phyloP scores from a whole-genome alignment of 164 flowering plant species.

The Santalum album region DNA sequence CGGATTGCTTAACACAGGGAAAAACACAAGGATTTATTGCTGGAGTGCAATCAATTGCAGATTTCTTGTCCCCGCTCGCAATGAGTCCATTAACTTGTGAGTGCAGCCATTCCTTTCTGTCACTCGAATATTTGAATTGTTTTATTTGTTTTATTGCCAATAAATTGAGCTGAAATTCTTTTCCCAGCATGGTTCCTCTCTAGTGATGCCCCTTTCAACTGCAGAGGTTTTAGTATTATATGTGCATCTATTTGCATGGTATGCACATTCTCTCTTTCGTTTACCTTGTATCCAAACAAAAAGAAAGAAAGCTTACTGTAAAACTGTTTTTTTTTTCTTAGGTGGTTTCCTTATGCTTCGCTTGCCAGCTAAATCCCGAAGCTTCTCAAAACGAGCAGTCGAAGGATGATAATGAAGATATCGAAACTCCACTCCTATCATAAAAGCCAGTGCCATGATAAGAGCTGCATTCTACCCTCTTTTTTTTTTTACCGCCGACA shows the following conservation, averaged over 20 bases:
- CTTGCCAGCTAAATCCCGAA: constrained; percentile 31
- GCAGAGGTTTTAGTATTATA: constrained; percentile 82
- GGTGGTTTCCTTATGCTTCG: constrained; percentile 38
- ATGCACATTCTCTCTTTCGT: constrained; percentile 8
- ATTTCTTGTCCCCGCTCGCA: constrained; percentile 65
- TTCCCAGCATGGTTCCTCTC: constrained; percentile 62
- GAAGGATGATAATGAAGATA: constrained; percentile 14
- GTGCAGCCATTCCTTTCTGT: constrained; percentile 14
- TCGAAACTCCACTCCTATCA: constrained; percentile 48
- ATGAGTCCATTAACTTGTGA: constrained; percentile 87
- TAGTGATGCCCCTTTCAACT: constrained; percentile 62
- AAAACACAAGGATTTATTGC: constrained; percentile 83
- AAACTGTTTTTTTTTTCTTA: constrained; percentile 11
- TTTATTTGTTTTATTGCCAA: constrained; percentile 1
- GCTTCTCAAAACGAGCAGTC: constrained; percentile 7
- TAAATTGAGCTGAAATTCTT: neutral
- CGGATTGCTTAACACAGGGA: constrained; percentile 38
- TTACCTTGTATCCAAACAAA: neutral
- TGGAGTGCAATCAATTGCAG: constrained; percentile 64
- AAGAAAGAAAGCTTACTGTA: neutral
- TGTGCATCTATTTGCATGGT: constrained; percentile 65
- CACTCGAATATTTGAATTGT: neutral
- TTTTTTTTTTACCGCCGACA: too few species aligned
- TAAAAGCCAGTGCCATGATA: constrained; percentile 6
- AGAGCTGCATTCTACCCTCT: too few species aligned